Evolutionary conservation across 192 early-diverging fungal genomes (phyloP), one percentile per base, ranked within the genome.

Genomic region (Rhizophagus clarus): DNA sequence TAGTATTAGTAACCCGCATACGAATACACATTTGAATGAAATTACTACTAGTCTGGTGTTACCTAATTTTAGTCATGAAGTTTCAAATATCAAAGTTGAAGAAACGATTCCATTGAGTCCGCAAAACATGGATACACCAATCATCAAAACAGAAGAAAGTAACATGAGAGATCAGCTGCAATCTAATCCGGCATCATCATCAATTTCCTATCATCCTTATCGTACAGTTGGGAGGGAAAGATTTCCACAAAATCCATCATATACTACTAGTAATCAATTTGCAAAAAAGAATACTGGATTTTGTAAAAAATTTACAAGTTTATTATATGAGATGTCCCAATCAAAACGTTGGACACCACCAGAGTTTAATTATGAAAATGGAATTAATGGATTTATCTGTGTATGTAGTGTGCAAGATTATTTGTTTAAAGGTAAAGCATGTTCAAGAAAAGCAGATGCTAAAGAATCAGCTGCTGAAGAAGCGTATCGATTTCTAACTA

Each of bases 231-330:
- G 42, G 2, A 45, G 42, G 11, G 42, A 45, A 45, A 45, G 42
- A 12, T 45, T 45, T 63, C 62, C n/a, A 12, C 62, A 63, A 63
- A 28, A 0, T 28, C 26, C 62, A 26, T 45, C 9, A 11, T 45
- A 45, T 4, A 45, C 0, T 45, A 45, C 9, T 42, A 9, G 4
- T 45, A 45, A 45, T 67, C 64, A 67, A 31, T n/a, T 17, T 15
- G 6, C 14, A 67, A 70, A n/a, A 40, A 70, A 40, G 8, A 40
- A 70, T n/a, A 9, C 29, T 34, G n/a, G 34, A 6, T 34, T 32
- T 40, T 70, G 17, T 6, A 70, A 70, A 70, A 40, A 40, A 42
- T 70, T 42, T 22, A 70, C 68, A n/a, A 70, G 68, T 70, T 70
- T 70, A 40, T 40, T 70, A 70, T 70, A 42, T 40, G 68, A 70